A percentile compares a stretch with the other conserved stretches of the same genome.
phyloP scores from a whole-genome alignment of 805 yeast species.

The Metschnikowia orientalis region DNA sequence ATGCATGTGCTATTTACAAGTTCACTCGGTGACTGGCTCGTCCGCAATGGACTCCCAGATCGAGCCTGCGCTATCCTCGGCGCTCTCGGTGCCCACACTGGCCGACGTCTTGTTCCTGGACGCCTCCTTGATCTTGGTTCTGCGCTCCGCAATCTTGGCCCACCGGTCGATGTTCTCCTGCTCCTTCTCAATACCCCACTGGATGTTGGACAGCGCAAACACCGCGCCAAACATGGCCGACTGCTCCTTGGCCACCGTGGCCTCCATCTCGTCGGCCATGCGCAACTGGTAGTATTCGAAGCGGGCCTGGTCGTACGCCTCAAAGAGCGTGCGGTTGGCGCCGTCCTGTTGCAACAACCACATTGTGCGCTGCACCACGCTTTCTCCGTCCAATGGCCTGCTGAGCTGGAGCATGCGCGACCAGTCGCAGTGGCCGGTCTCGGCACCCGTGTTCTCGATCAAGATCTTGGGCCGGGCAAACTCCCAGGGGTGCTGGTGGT shows the following conservation, averaged over 20 bases:
- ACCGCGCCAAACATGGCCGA: conserved; percentile 80
- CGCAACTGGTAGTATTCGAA: conserved; percentile 84
- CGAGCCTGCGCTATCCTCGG: conserved; percentile 19
- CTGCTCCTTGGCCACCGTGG: conserved; percentile 73
- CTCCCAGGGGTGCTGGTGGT: conserved; percentile 97
- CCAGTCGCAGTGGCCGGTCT: conserved; percentile 66
- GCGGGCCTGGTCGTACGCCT: conserved; percentile 82
- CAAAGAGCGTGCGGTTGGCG: conserved; percentile 36
- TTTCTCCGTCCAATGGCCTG: conserved; percentile 83
- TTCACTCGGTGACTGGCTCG: conserved; percentile 18
- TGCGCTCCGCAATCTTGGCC: conserved; percentile 64
- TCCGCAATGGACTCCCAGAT: conserved; percentile 22
- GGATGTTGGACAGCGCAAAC: conserved; percentile 56
- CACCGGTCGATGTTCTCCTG: conserved; percentile 67
- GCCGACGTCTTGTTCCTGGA: conserved; percentile 23
- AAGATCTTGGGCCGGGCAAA: conserved; percentile 82
- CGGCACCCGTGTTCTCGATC: conserved; percentile 69
- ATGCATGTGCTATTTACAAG: conserved; percentile 12
- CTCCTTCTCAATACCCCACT: conserved; percentile 68
- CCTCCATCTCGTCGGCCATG: conserved; percentile 77
- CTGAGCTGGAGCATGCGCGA: conserved; percentile 63
- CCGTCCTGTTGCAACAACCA: conserved; percentile 26
- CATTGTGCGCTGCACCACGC: conserved; percentile 43
- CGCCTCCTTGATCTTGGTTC: conserved; percentile 54
- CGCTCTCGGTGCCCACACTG: conserved; percentile 17